Evolutionary conservation across 1,284 basidiomycete species (phyloP).

Genomic region (Cerioporus squamosus): DNA sequence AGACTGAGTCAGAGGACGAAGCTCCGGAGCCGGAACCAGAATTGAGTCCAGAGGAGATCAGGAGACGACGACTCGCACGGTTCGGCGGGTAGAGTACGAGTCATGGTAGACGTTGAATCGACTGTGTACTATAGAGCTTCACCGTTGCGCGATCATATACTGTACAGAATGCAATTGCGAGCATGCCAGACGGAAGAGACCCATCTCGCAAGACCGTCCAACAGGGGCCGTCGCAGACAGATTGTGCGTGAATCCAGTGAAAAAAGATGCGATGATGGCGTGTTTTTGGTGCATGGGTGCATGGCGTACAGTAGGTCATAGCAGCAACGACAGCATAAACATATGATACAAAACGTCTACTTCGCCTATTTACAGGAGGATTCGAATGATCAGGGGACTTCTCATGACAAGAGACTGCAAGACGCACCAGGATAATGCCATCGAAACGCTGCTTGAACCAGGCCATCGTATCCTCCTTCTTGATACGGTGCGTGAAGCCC

Average conservation of each 20-base stretch:
- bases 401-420: neutral
- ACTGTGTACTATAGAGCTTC: too few species aligned
- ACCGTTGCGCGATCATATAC: neutral
- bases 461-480: constrained; percentile 92
- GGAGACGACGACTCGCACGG: constrained; percentile 73
- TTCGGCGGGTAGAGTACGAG: constrained; percentile 55
- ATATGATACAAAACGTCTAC: constrained; percentile 29
- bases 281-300: constrained; percentile 33
- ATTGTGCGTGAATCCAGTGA: neutral
- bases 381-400: neutral
- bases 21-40: constrained; percentile 34
- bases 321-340: constrained; percentile 29
- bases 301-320: constrained; percentile 38
- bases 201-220: too few species aligned
- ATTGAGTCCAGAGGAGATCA: constrained; percentile 77
- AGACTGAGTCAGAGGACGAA: constrained; percentile 35
- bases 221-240: too few species aligned
- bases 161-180: neutral
- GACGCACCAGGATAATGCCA: constrained; percentile 88
- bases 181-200: neutral
- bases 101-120: too few species aligned
- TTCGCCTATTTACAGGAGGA: constrained; percentile 21
- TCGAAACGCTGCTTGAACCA: constrained; percentile 99
- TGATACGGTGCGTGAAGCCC: constrained; percentile 88
- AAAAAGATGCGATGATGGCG: constrained; percentile 20